Percentiles rank a stretch among this genome's conserved stretches.
These are phyloP conservation scores for Dentipellis sp. DNA, from an alignment of 768 basidiomycete species.

Conservation along the genomic window DNA sequence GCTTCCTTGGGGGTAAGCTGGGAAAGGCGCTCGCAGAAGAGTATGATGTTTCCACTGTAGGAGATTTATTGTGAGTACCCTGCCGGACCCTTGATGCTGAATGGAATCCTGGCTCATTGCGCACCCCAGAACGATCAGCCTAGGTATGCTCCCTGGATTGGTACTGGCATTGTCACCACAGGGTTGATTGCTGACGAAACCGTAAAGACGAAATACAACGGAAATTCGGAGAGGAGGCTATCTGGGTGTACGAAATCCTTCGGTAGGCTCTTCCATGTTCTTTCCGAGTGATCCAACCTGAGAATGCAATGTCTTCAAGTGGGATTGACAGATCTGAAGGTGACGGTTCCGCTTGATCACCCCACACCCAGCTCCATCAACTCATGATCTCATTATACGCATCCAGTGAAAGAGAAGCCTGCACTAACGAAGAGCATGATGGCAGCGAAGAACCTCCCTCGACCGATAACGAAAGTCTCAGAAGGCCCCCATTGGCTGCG, in stretches of 20 bases:
- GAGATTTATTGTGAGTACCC: slow-evolving; percentile 71
- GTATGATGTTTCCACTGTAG: slow-evolving; percentile 84
- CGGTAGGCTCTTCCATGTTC: slow-evolving; percentile 40
- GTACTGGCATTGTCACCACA: background rate
- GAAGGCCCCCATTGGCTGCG: slow-evolving; percentile 89
- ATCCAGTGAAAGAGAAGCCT: slow-evolving; percentile 77
- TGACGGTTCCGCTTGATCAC: slow-evolving; percentile 18
- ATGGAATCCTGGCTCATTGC: slow-evolving; percentile 1
- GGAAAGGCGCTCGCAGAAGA: slow-evolving; percentile 81
- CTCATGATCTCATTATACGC: slow-evolving; percentile 4
- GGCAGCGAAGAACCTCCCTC: slow-evolving; percentile 89
- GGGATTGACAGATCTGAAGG: slow-evolving; percentile 89
- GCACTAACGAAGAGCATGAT: slow-evolving; percentile 85
- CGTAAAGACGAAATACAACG: slow-evolving; percentile 30
- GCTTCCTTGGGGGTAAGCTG: slow-evolving; percentile 91
- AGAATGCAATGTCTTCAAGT: slow-evolving; percentile 24
- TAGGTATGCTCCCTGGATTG: slow-evolving; percentile 34
- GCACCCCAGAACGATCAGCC: slow-evolving; percentile 37
- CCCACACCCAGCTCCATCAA: slow-evolving; percentile 2
- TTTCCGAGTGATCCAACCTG: background rate
- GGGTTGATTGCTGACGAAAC: background rate
- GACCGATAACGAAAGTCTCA: slow-evolving; percentile 58
- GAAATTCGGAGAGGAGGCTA: slow-evolving; percentile 71
- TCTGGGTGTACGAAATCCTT: slow-evolving; percentile 91
- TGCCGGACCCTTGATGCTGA: background rate